Base-by-base conservation (phyloP, 495 filamentous ascomycete species). In the Penicillium alfredii region DNA sequence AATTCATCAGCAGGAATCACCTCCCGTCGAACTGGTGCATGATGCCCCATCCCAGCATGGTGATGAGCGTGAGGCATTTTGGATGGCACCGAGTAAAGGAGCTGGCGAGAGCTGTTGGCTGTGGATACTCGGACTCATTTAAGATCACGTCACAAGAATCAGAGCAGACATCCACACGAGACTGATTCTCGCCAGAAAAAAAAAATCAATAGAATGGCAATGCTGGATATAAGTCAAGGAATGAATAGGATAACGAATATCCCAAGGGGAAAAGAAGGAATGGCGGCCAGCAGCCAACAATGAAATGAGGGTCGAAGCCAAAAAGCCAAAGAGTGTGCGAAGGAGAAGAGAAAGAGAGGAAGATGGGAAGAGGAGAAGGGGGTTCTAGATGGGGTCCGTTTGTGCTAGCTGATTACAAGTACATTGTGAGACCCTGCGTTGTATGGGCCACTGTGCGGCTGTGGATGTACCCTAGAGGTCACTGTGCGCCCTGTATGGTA, bases 31-130 rank as follows among this genome's bases (percentile, higher is more conserved):
- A 44, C 38, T n/a, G 42, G 45, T 49, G 44, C 32, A 45, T 48
- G 26, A 47, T n/a, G n/a, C n/a, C n/a, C 47, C 49, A 53, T 22
- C 23, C 57, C 37, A 40, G 44, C 47, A 58, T 64, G 55, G 36
- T 49, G n/a, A n/a, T n/a, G 50, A 27, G 44, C 41, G 33, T 53
- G 51, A 50, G 58, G 55, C 62, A 62, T 66, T 33, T 26, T 55
- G 38, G 29, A 33, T 23, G 14, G 31, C 33, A 26, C 34, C 35
- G 39, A 40, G 34, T 26, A 32, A 25, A 33, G 6, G 11, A 38
- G 17, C 5, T 34, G 28, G 37, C 28, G 22, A 39, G 14, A 45
- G 28, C 45, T 45, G 31, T 29, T 35, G n/a, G 27, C 26, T 33
- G 33, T 46, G 36, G 26, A 22, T 35, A 26, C 19, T 24, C n/a